phyloP scores from a whole-genome alignment of 2,329 filamentous ascomycete species.

The Aureobasidium subglaciale region DNA sequence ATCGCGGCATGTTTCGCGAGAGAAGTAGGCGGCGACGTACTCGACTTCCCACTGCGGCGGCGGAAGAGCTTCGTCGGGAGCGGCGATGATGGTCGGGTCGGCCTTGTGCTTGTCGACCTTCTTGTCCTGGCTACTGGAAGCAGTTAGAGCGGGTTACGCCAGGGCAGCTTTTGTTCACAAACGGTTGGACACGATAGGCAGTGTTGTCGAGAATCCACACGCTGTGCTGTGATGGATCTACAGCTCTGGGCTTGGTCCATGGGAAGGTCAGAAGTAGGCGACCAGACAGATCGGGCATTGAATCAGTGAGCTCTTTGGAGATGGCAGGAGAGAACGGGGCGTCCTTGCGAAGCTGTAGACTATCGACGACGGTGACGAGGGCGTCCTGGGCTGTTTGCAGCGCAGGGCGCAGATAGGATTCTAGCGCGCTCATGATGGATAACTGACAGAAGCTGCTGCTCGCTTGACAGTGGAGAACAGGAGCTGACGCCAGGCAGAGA shows the following conservation, averaged over 20 bases:
- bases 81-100: neutral
- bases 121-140: neutral
- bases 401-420: neutral
- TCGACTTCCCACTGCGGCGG: constrained; percentile 63
- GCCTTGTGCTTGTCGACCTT: constrained; percentile 4
- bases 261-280: constrained; percentile 4
- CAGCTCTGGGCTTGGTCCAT: constrained; percentile 24
- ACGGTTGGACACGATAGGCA: constrained; percentile 51
- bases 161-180: neutral
- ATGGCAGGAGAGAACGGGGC: constrained; percentile 28
- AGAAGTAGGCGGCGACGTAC: constrained; percentile 76
- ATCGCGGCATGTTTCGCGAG: constrained; percentile 60
- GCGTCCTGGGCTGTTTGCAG: constrained; percentile 1
- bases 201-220: constrained; percentile 92
- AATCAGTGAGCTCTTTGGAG: constrained; percentile 25
- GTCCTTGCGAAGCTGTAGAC: constrained; percentile 17
- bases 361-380: constrained; percentile 5
- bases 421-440: neutral
- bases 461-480: neutral
- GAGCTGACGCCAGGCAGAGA: neutral
- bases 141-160: neutral
- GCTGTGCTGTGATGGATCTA: constrained; percentile 58
- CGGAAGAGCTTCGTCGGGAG: neutral
- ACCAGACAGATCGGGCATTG: constrained; percentile 25
- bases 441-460: neutral